These are phyloP conservation scores for Phlebiopsis flavidoalba DNA, from an alignment of 768 basidiomycete genomes.

Conservation along the genomic window DNA sequence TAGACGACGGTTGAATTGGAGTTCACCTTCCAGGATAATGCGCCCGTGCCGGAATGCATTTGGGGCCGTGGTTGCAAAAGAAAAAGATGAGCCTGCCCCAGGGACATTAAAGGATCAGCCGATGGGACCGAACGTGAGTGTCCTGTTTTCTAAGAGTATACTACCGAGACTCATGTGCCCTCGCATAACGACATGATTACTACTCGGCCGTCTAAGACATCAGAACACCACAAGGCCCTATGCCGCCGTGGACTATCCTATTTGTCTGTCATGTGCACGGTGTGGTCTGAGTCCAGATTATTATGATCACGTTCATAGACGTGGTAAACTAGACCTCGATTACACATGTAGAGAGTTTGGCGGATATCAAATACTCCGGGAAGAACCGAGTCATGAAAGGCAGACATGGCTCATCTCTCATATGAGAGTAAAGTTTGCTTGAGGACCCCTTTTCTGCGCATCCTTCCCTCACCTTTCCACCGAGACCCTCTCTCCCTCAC, in stretches of 20 bases:
- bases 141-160: background rate
- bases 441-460: constrained; percentile 57
- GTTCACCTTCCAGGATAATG: constrained; percentile 58
- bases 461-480: constrained; percentile 76
- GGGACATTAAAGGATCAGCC: constrained; percentile 56
- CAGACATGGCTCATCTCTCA: no score
- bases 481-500: constrained; percentile 86
- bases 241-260: no score
- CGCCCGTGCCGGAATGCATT: constrained; percentile 60
- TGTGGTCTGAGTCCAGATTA: no score
- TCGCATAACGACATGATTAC: constrained; percentile 78
- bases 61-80: constrained; percentile 82
- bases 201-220: constrained; percentile 72
- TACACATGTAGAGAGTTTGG: no score
- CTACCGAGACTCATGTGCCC: background rate
- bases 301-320: no score
- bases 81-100: constrained; percentile 77
- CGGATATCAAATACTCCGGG: constrained; percentile 73
- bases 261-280: no score
- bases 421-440: constrained; percentile 49
- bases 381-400: no score
- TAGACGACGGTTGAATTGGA: constrained; percentile 78
- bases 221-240: constrained; percentile 53
- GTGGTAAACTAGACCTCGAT: no score
- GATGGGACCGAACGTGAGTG: constrained; percentile 90